These are phyloP conservation scores for Phytophthora sp. DNA, from an alignment of 352 stramenopile species.

Conservation along the genomic window DNA sequence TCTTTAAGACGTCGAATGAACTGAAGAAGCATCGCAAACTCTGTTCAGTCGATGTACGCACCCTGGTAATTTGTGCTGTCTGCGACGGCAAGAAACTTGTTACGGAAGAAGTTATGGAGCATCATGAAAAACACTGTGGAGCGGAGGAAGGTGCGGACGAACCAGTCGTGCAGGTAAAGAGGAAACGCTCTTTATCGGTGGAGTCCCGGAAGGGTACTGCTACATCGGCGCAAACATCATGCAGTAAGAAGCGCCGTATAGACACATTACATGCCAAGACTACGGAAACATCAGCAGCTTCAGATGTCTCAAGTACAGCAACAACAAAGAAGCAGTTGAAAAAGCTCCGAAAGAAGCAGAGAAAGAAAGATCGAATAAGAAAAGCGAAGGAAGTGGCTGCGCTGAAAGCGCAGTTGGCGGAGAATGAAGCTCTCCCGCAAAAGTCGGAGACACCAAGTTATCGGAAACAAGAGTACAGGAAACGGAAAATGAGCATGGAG, in stretches of 20 bases:
- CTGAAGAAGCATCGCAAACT: slow-evolving; percentile 58
- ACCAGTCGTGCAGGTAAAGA: slow-evolving; percentile 20
- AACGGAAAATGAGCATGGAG: slow-evolving; percentile 72
- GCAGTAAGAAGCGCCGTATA: slow-evolving; percentile 24
- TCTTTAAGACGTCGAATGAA: slow-evolving; percentile 35
- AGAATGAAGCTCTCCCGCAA: neutral
- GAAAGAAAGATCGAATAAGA: slow-evolving; percentile 19
- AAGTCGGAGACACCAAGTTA: slow-evolving; percentile 4
- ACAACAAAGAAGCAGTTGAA: neutral
- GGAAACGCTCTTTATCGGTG: slow-evolving; percentile 35
- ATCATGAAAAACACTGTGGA: slow-evolving; percentile 48
- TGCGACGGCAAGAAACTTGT: slow-evolving; percentile 59
- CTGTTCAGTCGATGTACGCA: slow-evolving; percentile 44
- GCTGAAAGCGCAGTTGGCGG: neutral
- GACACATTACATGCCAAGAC: slow-evolving; percentile 15
- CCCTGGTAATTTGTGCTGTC: slow-evolving; percentile 44
- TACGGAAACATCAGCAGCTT: neutral
- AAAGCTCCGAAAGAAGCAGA: slow-evolving; percentile 1
- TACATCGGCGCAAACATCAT: neutral
- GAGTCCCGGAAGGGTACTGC: neutral
- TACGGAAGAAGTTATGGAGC: slow-evolving; percentile 44
- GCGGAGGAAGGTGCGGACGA: slow-evolving; percentile 20
- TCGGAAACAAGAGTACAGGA: slow-evolving; percentile 21
- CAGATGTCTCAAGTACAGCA: neutral
- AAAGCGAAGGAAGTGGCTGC: slow-evolving; percentile 11